Conservation (phyloP, 805 yeast genomes). For the Saturnispora halmiae region DNA sequence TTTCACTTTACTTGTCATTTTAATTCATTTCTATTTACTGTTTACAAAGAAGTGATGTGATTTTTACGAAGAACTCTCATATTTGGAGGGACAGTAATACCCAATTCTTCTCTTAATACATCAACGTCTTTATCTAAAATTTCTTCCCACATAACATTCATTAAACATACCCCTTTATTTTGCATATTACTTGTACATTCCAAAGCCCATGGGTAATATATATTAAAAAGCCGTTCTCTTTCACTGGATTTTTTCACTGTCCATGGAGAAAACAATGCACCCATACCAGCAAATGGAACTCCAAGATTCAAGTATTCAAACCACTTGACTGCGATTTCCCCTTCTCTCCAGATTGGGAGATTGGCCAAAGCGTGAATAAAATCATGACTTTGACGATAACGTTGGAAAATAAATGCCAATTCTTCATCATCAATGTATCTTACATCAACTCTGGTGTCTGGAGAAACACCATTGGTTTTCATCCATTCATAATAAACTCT, state of each 20-base stretch:
- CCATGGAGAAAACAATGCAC: slow-evolving; percentile 83
- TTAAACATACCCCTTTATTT: slow-evolving; percentile 55
- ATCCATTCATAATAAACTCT: slow-evolving; percentile 74
- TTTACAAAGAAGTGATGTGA: slow-evolving; percentile 1
- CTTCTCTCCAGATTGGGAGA: slow-evolving; percentile 84
- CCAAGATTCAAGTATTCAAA: slow-evolving; percentile 89
- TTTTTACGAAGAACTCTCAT: slow-evolving; percentile 53
- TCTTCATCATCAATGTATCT: slow-evolving; percentile 82
- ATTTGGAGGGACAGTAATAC: slow-evolving; percentile 72
- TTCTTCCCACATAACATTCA: slow-evolving; percentile 90
- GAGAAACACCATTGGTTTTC: slow-evolving; percentile 78
- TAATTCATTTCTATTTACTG: not conserved
- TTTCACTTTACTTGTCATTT: not conserved
- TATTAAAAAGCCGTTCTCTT: slow-evolving; percentile 50
- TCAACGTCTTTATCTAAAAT: slow-evolving; percentile 61
- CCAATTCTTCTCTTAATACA: slow-evolving; percentile 61
- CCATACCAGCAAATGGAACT: slow-evolving; percentile 91
- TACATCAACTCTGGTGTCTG: slow-evolving; percentile 88
- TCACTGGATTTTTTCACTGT: slow-evolving; percentile 52
- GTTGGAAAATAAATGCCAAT: slow-evolving; percentile 82
- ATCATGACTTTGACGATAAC: slow-evolving; percentile 95
- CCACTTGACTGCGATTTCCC: slow-evolving; percentile 91
- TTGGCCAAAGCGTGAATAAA: slow-evolving; percentile 91
- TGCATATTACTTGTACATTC: slow-evolving; percentile 45
- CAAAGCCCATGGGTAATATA: slow-evolving; percentile 85